A percentile compares a stretch with the other conserved stretches of the same genome.
These are phyloP conservation scores for Vaccinium macrocarpon DNA, from an alignment of 148 eudicot species.

Conservation along the genomic window DNA sequence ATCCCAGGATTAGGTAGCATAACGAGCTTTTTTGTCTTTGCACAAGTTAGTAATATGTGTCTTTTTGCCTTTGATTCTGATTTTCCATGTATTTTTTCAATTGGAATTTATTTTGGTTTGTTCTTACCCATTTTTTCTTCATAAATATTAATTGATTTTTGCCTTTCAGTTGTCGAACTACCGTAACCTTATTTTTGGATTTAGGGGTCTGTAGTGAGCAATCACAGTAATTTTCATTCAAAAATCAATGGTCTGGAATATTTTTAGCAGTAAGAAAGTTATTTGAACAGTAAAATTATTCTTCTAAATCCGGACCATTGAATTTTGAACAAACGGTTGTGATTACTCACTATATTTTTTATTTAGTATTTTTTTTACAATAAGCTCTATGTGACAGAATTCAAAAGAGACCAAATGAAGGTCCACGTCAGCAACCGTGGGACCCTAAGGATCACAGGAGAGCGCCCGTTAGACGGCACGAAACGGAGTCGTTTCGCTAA, in stretches of 20 bases:
- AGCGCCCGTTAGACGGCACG: conserved; percentile 29
- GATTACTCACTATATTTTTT: too few relatives aligned
- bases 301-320: too few relatives aligned
- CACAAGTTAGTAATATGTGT: background rate
- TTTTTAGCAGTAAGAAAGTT: too few relatives aligned
- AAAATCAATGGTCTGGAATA: too few relatives aligned
- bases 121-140: background rate
- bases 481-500: conserved; percentile 39
- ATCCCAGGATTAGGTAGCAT: too few relatives aligned
- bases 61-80: background rate
- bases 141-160: background rate
- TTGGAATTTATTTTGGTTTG: background rate
- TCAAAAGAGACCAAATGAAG: conserved; percentile 62
- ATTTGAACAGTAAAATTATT: too few relatives aligned
- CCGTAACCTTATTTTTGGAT: background rate
- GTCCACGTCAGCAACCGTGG: conserved; percentile 47
- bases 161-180: background rate
- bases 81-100: background rate
- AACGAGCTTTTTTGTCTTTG: too few relatives aligned
- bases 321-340: too few relatives aligned
- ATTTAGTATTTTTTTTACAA: too few relatives aligned
- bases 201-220: too few relatives aligned
- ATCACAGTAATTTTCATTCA: too few relatives aligned
- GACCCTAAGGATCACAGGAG: conserved; percentile 57
- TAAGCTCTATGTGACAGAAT: conserved; percentile 26